phyloP scores from a whole-genome alignment of 345 rosid genomes.

The Acer saccharum region DNA sequence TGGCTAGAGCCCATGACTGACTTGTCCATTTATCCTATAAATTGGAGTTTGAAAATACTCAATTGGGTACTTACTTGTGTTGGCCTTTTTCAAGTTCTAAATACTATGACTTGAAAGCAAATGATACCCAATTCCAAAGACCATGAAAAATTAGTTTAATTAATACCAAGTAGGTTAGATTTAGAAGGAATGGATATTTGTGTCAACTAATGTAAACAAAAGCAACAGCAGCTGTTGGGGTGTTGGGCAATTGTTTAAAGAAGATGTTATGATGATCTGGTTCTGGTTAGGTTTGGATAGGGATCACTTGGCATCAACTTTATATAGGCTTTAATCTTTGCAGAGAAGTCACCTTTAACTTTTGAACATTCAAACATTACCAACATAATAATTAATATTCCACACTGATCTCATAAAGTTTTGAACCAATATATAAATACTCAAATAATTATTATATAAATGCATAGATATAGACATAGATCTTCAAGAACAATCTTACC shows the following conservation, averaged over 20 bases:
- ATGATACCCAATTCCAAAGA: background rate
- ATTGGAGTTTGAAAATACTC: background rate
- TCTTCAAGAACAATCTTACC: background rate
- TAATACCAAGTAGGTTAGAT: background rate
- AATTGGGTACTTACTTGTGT: background rate
- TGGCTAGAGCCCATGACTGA: background rate
- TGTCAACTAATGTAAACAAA: background rate
- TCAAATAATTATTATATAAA: background rate
- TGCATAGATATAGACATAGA: too few species aligned
- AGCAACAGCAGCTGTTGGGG: slow-evolving; percentile 3
- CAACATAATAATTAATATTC: background rate
- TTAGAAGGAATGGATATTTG: background rate
- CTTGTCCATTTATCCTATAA: background rate
- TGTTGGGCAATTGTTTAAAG: slow-evolving; percentile 12
- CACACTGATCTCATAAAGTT: background rate
- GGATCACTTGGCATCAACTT: slow-evolving; percentile 16
- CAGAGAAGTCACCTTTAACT: slow-evolving; percentile 10
- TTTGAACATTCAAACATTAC: background rate
- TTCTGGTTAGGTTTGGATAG: slow-evolving; percentile 3
- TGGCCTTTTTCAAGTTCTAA: background rate
- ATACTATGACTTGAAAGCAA: background rate
- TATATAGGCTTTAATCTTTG: slow-evolving; percentile 16
- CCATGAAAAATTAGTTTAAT: background rate
- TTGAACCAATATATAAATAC: background rate
- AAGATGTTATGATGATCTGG: slow-evolving; percentile 12